phyloP scores from a whole-genome alignment of 805 yeast species.

The Wickerhamiella brachini region DNA sequence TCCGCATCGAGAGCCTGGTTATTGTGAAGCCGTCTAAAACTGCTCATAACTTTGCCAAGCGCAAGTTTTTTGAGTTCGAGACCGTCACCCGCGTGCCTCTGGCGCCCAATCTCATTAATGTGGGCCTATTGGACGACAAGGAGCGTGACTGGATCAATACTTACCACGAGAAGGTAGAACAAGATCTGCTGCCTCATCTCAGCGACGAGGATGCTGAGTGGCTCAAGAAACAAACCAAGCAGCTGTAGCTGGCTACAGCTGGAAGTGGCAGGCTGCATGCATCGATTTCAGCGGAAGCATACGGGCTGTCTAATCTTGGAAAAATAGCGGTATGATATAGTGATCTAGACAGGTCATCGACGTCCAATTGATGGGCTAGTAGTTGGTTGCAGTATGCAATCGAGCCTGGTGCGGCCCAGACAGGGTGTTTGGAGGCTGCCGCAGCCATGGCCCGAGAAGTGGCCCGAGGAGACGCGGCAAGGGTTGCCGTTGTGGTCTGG shows the following conservation, averaged over 20 bases:
- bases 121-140: constrained; percentile 36
- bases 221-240: not conserved
- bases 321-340: too few relatives aligned
- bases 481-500: not conserved
- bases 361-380: too few relatives aligned
- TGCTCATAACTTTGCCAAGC: constrained; percentile 37
- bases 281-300: too few relatives aligned
- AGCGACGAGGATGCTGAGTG: constrained; percentile 22
- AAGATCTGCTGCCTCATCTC: constrained; percentile 35
- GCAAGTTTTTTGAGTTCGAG: constrained; percentile 54
- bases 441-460: too few relatives aligned
- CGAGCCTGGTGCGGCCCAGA: too few relatives aligned
- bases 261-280: too few relatives aligned
- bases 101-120: constrained; percentile 62
- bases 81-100: constrained; percentile 77
- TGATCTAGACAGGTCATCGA: too few relatives aligned
- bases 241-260: not conserved
- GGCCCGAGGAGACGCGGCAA: not conserved
- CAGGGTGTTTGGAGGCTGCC: too few relatives aligned
- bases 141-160: constrained; percentile 58
- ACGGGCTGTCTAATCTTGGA: too few relatives aligned
- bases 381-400: too few relatives aligned
- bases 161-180: constrained; percentile 49
- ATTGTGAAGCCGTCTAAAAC: constrained; percentile 33
- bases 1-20: constrained; percentile 78